Base-by-base conservation (phyloP, 2,329 filamentous ascomycete species). In the Sarocladium brachiariae region DNA sequence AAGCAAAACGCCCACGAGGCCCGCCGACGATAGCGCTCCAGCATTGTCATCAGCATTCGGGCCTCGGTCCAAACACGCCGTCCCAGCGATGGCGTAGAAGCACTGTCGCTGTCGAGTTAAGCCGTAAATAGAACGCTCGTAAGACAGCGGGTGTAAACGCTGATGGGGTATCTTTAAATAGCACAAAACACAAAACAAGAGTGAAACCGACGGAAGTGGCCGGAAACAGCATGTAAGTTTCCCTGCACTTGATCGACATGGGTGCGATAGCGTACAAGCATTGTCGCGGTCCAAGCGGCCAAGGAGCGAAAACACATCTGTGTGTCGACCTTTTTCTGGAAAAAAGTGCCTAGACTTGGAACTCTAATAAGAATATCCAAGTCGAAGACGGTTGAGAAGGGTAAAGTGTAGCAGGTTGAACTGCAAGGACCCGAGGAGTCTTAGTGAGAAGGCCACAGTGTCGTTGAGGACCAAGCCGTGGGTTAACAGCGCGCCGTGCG, bases 61-160 rank as follows among this genome's bases (percentile, higher is more conserved):
- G 63, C 58, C 71, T 72, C 72, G 69, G 72, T 73, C 65, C 64
- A 69, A 70, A 74, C 67, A 70, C 72, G 66, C 72, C 72, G 72
- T 75, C 73, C 70, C 72, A 72, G 71, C 71, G 68, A 76, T 76
- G 73, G 74, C 74, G 73, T 75, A 76, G 63, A 55, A 73, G 73
- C 73, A 76, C 73, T 76, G 63, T 76, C 72, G 70, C 72, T 70
- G 73, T 72, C 73, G 73, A 76, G 69, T 61, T 57, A 52, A 52
- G 57, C 53, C 38, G 49, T 51, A 37, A 48, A 54, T 52, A 61
- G 55, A 54, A 57, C 58, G 60, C 67, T 70, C 69, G 69, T 65
- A 61, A 61, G 68, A 71, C 66, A 65, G 66, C 68, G 67, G 61
- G 66, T 68, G 62, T 64, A 70, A 70, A 71, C 68, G 66, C 66